Percentiles rank a stretch among this genome's conserved stretches.
phyloP scores from a whole-genome alignment of 192 early-diverging fungal species.

The Backusella morwellensis region DNA sequence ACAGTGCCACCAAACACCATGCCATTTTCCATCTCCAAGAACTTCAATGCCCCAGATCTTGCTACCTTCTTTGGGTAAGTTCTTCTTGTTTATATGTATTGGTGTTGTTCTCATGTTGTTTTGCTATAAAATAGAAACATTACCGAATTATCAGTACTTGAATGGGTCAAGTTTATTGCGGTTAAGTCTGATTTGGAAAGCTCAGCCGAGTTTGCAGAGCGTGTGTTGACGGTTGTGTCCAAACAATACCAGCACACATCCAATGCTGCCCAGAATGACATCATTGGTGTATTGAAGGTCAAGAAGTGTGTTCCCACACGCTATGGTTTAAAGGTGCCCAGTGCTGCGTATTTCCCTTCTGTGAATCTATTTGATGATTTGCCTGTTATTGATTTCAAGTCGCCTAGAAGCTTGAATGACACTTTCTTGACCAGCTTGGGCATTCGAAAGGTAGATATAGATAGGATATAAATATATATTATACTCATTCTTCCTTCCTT shows the following conservation, averaged over 20 bases:
- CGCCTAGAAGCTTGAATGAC: constrained; percentile 48
- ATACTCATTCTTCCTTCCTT: too few relatives aligned
- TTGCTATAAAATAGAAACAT: constrained; percentile 4
- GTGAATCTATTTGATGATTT: constrained; percentile 85
- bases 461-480: too few relatives aligned
- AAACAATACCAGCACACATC: constrained; percentile 43
- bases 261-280: constrained; percentile 26
- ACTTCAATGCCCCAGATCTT: constrained; percentile 62
- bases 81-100: background rate
- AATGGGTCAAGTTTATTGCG: constrained; percentile 61
- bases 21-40: constrained; percentile 61
- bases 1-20: constrained; percentile 59
- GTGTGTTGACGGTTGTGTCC: constrained; percentile 54
- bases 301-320: constrained; percentile 72
- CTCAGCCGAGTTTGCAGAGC: constrained; percentile 63
- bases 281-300: constrained; percentile 28
- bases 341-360: constrained; percentile 72
- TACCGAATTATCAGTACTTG: constrained; percentile 56
- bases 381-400: constrained; percentile 63
- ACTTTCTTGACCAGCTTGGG: constrained; percentile 64
- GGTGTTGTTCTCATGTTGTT: background rate
- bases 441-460: constrained; percentile 61
- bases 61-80: constrained; percentile 43
- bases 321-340: constrained; percentile 62
- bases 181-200: constrained; percentile 44